Percentiles rank a stretch among this genome's conserved stretches.
These are phyloP conservation scores for Psilocybe azurescens DNA, from an alignment of 768 basidiomycete species.

Conservation along the genomic window DNA sequence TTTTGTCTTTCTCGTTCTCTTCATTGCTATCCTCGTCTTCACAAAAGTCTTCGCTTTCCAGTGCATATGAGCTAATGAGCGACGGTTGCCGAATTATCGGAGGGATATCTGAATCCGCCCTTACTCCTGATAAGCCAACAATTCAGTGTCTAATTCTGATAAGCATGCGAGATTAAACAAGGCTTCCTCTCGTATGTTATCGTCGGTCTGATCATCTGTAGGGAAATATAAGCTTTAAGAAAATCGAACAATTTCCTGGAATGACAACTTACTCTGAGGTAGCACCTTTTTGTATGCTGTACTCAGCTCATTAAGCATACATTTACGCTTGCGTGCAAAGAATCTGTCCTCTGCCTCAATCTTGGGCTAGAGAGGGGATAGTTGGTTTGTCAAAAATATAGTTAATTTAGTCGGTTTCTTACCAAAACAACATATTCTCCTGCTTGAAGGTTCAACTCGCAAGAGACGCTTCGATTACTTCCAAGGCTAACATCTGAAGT, in stretches of 20 bases:
- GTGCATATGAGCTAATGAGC: background rate
- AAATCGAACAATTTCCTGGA: background rate
- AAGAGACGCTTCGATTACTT: conserved; percentile 37
- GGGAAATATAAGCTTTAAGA: background rate
- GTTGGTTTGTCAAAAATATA: background rate
- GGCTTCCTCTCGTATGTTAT: background rate
- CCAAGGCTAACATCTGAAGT: conserved; percentile 33
- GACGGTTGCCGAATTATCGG: background rate
- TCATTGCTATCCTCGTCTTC: too few relatives aligned
- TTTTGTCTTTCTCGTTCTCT: background rate
- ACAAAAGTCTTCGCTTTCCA: background rate
- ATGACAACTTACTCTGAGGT: conserved; percentile 3
- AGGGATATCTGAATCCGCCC: background rate
- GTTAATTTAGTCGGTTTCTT: conserved; percentile 14
- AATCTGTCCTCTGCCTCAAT: conserved; percentile 2
- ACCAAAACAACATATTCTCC: conserved; percentile 47
- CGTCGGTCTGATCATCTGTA: background rate
- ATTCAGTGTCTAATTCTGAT: too few relatives aligned
- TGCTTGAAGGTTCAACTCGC: conserved; percentile 37
- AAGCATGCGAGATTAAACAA: background rate
- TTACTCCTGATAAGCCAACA: background rate
- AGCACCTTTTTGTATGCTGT: conserved; percentile 12
- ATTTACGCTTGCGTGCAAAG: background rate
- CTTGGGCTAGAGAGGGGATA: conserved; percentile 2
- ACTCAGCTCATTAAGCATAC: background rate